A percentile compares a stretch with the other conserved stretches of the same genome.
These are phyloP conservation scores for Paramecium bursaria DNA, from an alignment of 73 alveolate genomes.

Conservation along the genomic window DNA sequence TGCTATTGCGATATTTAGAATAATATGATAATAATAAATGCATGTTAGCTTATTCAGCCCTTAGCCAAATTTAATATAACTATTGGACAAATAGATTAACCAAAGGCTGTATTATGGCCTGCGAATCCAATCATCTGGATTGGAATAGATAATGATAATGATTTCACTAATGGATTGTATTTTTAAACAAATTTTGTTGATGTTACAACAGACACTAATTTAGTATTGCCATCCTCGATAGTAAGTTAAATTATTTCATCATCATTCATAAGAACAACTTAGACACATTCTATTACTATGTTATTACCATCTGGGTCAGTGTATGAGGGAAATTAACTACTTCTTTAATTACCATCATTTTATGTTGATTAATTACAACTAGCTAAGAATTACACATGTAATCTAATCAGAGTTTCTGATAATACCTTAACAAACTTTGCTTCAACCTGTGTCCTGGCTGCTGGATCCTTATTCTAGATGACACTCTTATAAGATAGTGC, in stretches of 20 bases:
- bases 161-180: conserved; percentile 20
- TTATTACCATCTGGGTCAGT: conserved; percentile 45
- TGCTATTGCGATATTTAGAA: background rate
- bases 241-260: background rate
- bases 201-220: background rate
- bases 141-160: conserved; percentile 1
- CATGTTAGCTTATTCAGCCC: background rate
- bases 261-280: conserved; percentile 9
- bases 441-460: background rate
- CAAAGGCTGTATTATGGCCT: conserved; percentile 18
- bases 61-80: background rate
- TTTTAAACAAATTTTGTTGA: background rate
- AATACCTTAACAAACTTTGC: conserved; percentile 9
- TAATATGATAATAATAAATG: background rate
- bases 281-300: background rate
- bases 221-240: background rate
- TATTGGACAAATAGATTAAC: background rate
- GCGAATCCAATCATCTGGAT: background rate
- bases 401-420: background rate
- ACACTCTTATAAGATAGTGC: conserved; percentile 33
- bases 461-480: conserved; percentile 1
- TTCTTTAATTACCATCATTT: background rate
- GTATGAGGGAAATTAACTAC: background rate
- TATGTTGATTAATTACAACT: background rate
- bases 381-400: conserved; percentile 1